phyloP scores from a whole-genome alignment of 129 eudicot genomes.

The Dittrichia graveolens region DNA sequence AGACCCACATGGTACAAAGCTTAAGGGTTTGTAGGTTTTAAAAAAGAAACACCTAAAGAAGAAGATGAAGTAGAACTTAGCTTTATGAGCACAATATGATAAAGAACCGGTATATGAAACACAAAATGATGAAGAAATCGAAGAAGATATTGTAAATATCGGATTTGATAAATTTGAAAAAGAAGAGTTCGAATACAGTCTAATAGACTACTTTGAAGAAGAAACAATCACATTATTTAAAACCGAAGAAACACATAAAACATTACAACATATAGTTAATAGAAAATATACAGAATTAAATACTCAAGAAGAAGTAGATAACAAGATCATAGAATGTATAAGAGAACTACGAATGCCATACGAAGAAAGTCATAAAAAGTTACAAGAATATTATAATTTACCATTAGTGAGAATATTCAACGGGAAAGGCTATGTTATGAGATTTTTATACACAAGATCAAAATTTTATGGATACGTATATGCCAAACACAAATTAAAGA shows the following conservation, averaged over 20 bases:
- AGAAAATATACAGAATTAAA: not conserved
- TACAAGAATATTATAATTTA: constrained; percentile 13
- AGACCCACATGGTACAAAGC: not conserved
- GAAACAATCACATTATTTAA: not conserved
- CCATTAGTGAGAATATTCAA: not conserved
- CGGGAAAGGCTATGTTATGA: not conserved
- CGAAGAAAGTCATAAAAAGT: constrained; percentile 2
- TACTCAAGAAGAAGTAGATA: not conserved
- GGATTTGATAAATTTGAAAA: too few species aligned
- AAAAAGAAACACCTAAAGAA: too few species aligned
- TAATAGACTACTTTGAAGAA: too few species aligned
- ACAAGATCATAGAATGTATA: constrained; percentile 1
- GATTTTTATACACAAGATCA: not conserved
- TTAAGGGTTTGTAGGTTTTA: too few species aligned
- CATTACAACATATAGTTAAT: not conserved
- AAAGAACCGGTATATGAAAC: too few species aligned
- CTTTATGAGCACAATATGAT: too few species aligned
- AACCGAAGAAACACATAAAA: not conserved
- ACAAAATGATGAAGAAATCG: too few species aligned
- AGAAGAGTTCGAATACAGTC: too few species aligned
- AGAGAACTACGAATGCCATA: not conserved
- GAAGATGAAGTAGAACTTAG: too few species aligned
- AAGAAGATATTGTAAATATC: too few species aligned
- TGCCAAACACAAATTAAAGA: too few species aligned
- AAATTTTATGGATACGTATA: not conserved